phyloP scores from a whole-genome alignment of 495 filamentous ascomycete genomes.

The Endocarpon pusillum region DNA sequence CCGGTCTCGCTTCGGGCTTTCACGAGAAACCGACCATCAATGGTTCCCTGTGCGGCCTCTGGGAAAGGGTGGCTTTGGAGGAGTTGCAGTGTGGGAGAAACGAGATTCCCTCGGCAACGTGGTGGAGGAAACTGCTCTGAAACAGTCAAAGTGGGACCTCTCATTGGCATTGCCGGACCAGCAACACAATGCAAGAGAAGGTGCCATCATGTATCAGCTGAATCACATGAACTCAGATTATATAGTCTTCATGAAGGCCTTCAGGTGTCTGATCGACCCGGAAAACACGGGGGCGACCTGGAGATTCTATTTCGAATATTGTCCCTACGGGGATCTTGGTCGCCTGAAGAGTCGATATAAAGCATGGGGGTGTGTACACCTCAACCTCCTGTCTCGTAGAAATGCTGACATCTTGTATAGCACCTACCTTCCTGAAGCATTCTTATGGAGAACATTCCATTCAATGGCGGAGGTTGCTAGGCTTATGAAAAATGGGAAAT shows the following conservation, averaged over 20 bases:
- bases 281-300: background rate
- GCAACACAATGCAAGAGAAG: too few species aligned
- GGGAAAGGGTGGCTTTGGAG: background rate
- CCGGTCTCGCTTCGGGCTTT: too few species aligned
- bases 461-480: background rate
- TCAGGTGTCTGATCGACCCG: too few species aligned
- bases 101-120: too few species aligned
- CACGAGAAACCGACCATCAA: too few species aligned
- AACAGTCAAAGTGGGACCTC: too few species aligned
- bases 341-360: background rate
- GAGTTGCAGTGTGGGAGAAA: background rate
- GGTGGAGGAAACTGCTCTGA: too few species aligned
- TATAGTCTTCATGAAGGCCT: too few species aligned
- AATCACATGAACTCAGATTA: too few species aligned
- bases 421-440: background rate
- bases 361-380: background rate
- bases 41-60: background rate
- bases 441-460: background rate
- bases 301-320: background rate
- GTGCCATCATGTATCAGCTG: conserved; percentile 1
- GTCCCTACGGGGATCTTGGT: background rate
- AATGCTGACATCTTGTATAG: too few species aligned
- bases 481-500: background rate
- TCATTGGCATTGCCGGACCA: too few species aligned
- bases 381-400: too few species aligned